These are phyloP conservation scores for Hypoxylon trugodes DNA, from an alignment of 495 filamentous ascomycete species.

Conservation along the genomic window DNA sequence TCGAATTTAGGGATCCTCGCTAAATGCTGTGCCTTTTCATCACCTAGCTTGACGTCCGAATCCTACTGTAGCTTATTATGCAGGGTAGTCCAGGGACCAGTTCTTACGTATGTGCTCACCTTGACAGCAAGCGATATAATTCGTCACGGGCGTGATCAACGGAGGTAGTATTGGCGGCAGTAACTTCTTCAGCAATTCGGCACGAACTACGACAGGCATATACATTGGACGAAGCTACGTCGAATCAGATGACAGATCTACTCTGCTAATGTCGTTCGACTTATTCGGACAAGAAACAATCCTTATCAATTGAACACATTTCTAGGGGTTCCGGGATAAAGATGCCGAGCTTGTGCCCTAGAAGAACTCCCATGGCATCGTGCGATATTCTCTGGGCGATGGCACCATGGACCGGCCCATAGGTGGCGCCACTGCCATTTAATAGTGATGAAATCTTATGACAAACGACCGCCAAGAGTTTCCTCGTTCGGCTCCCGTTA, in stretches of 20 bases:
- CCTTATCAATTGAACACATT: conserved; percentile 16
- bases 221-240: conserved; percentile 29
- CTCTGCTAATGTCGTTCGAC: conserved; percentile 33
- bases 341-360: conserved; percentile 18
- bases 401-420: conserved; percentile 33
- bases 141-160: conserved; percentile 7
- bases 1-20: too few species aligned
- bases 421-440: conserved; percentile 27
- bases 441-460: conserved; percentile 25
- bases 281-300: conserved; percentile 16
- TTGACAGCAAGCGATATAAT: not conserved
- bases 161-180: conserved; percentile 8
- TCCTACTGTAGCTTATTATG: conserved; percentile 1
- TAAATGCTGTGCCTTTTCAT: conserved; percentile 4
- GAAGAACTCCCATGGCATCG: conserved; percentile 20
- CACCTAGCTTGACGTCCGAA: not conserved
- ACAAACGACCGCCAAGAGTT: conserved; percentile 33
- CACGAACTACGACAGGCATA: conserved; percentile 7
- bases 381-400: conserved; percentile 25
- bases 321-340: conserved; percentile 23
- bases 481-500: conserved; percentile 18
- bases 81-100: conserved; percentile 17
- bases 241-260: conserved; percentile 32
- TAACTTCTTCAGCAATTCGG: conserved; percentile 8
- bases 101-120: conserved; percentile 5